Evolutionary conservation across 331 rosid species (phyloP), one percentile per base, ranked within the genome.

Genomic region (Malus hybrid): DNA sequence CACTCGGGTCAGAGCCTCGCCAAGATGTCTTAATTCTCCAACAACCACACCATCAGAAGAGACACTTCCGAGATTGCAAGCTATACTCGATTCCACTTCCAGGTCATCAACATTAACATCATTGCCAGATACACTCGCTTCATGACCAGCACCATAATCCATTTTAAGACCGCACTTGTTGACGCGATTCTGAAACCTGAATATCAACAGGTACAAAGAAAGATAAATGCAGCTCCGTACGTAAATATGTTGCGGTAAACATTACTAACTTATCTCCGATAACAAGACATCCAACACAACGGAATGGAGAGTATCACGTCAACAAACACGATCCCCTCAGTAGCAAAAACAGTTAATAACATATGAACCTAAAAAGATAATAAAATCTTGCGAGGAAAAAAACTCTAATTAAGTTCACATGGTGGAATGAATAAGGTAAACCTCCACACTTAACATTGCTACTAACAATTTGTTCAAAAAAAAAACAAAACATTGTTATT

Each of bases 101-200:
- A 68, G 68, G 42, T 73, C 86, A 69, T 63, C 68, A 48, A 63
- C n/a, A 63, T 56, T 62, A 72, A 62, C 80, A 75, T 79, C 80
- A 72, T 42, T 78, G 56, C 52, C 71, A 72, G 85, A 84, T 29
- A 81, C 68, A 52, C 66, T 75, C 63, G 77, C 81, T 77, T 71
- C 88, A 74, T 69, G 74, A 70, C 72, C 78, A 68, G 55, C 85
- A 69, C 68, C 79, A 4, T 58, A 65, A 75, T 85, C 88, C 91
- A 84, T 87, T 53, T 70, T 32, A 46, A 57, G 4, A 9, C 14
- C 10, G 50, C 77, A 71, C 16, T 24, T 55, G 64, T 60, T 57
- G 68, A 56, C 29, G 68, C 7, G 71, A 32, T 75, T 63, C 36
- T 65, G 42, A 32, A 67, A 84, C 80, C 74, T 65, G 71, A 24